Conservation (phyloP, 164 flowering plant species). For the Chimonanthus praecox region DNA sequence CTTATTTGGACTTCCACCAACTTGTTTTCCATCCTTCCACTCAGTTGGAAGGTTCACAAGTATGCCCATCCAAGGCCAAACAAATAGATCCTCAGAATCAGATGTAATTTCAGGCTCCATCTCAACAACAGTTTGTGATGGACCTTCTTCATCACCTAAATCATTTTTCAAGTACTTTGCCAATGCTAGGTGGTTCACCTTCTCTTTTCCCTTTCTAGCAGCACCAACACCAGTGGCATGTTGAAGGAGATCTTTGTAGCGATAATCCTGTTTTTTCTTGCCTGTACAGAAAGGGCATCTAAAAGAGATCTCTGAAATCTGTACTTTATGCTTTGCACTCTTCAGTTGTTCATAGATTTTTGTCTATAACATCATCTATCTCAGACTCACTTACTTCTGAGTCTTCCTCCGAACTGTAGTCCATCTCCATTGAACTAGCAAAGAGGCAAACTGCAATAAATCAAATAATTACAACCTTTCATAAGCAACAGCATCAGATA, state of each 20-base stretch:
- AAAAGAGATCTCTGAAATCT: constrained; percentile 34
- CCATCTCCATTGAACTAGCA: constrained; percentile 51
- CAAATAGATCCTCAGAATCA: constrained; percentile 8
- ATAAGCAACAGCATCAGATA: background rate
- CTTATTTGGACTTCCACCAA: constrained; percentile 9
- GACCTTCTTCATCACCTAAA: constrained; percentile 19
- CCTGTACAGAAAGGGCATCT: constrained; percentile 89
- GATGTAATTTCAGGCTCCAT: background rate
- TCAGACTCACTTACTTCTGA: constrained; percentile 92
- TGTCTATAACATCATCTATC: constrained; percentile 41
- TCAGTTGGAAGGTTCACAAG: constrained; percentile 13
- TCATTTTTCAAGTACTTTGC: constrained; percentile 56
- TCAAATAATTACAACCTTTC: background rate
- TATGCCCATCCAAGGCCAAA: constrained; percentile 21
- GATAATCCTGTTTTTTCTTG: constrained; percentile 82
- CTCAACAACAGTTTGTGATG: background rate
- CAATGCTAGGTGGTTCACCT: constrained; percentile 77
- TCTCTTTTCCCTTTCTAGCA: constrained; percentile 56
- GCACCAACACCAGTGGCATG: constrained; percentile 81
- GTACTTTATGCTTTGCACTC: constrained; percentile 42
- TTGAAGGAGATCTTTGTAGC: constrained; percentile 65
- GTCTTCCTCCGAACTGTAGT: constrained; percentile 53
- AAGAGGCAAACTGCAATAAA: background rate
- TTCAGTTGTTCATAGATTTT: constrained; percentile 49
- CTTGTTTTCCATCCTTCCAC: constrained; percentile 10